These are phyloP conservation scores for Ganoderma lingzhi DNA, from an alignment of 1,284 basidiomycete species.

Conservation along the genomic window DNA sequence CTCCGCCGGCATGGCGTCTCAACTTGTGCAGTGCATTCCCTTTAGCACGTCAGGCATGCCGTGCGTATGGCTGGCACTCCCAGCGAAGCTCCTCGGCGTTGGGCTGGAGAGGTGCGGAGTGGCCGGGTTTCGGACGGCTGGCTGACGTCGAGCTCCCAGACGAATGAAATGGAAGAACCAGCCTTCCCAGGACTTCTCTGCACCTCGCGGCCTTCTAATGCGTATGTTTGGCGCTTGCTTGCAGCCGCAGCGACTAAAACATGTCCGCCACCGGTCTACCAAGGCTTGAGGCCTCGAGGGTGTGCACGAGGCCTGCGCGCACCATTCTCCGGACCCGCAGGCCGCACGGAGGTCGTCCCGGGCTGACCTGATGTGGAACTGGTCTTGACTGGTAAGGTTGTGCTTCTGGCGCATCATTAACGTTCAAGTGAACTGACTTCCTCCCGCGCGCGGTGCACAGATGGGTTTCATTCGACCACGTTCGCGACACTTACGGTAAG, in stretches of 20 bases:
- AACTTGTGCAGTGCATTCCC: background rate
- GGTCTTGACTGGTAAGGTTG: background rate
- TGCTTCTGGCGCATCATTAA: constrained; percentile 3
- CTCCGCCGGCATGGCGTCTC: background rate
- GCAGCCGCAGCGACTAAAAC: background rate
- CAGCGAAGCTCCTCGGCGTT: background rate
- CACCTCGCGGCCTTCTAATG: background rate
- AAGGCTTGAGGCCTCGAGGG: background rate
- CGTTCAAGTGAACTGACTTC: background rate
- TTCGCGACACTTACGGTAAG: background rate
- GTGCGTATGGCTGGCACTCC: background rate
- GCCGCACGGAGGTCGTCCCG: constrained; percentile 3
- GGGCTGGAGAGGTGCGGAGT: background rate
- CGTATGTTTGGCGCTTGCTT: background rate
- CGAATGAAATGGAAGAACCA: background rate
- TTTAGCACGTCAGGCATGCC: background rate
- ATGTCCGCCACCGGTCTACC: background rate
- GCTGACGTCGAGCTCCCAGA: background rate
- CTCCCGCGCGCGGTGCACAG: background rate
- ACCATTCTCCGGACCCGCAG: background rate
- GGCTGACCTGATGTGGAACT: background rate
- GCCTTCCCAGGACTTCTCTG: background rate
- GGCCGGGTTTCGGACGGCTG: background rate
- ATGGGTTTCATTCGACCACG: background rate
- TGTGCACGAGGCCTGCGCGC: background rate